These are phyloP conservation scores for Aureobasidium sp. DNA, from an alignment of 2,329 filamentous ascomycete species.

Conservation along the genomic window DNA sequence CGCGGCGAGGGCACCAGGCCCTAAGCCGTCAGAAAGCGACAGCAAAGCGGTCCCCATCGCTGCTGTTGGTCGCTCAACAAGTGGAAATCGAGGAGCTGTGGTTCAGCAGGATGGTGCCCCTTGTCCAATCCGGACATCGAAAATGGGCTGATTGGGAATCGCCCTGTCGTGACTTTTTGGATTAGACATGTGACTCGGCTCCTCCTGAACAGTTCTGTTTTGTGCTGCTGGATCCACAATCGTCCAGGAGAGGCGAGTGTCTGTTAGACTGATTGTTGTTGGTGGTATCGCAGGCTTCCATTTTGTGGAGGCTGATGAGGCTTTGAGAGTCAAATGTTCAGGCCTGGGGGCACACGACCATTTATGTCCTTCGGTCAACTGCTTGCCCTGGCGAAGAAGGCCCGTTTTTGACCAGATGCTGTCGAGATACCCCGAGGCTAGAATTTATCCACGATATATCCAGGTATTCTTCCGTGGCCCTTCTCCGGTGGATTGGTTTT, in stretches of 20 bases:
- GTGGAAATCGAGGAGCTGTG: neutral
- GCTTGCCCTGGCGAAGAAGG: slow-evolving; percentile 13
- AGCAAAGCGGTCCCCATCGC: neutral
- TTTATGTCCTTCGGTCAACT: slow-evolving; percentile 11
- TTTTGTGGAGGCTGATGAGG: neutral
- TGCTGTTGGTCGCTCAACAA: slow-evolving; percentile 4
- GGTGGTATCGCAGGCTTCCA: neutral
- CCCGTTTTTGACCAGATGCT: slow-evolving; percentile 13
- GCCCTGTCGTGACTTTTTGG: slow-evolving; percentile 6
- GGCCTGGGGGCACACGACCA: slow-evolving; percentile 10
- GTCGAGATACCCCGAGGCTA: slow-evolving; percentile 16
- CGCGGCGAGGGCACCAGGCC: neutral
- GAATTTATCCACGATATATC: slow-evolving; percentile 4
- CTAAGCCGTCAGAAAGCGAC: slow-evolving; percentile 1
- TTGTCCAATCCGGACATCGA: neutral
- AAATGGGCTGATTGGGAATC: neutral
- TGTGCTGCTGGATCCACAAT: slow-evolving; percentile 4
- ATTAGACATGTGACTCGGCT: neutral
- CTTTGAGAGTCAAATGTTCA: neutral
- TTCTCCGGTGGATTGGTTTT: slow-evolving; percentile 10
- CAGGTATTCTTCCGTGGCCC: slow-evolving; percentile 13
- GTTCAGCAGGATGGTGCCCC: slow-evolving; percentile 1
- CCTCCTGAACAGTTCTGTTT: neutral
- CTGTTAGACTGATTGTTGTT: neutral
- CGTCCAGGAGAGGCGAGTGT: neutral